phyloP scores from a whole-genome alignment of 2,329 filamentous ascomycete species.

The Sphaerulina populicola region DNA sequence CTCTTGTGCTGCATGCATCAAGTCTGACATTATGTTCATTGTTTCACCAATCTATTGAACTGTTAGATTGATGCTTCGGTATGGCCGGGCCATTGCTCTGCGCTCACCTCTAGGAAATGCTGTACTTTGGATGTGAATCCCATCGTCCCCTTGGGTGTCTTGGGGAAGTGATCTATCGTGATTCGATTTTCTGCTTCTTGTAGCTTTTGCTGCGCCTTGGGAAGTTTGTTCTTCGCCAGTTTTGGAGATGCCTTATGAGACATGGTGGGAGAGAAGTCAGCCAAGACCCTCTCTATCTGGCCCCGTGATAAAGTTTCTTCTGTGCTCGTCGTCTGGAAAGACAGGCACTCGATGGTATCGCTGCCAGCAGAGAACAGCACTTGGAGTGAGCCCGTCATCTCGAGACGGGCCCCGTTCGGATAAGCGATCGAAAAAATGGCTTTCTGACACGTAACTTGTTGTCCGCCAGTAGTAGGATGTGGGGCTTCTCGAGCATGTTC shows the following conservation, averaged over 20 bases:
- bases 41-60: conserved; percentile 52
- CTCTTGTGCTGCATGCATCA: conserved; percentile 51
- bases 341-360: conserved; percentile 74
- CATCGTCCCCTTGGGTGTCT: conserved; percentile 42
- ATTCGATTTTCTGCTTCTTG: conserved; percentile 41
- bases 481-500: conserved; percentile 56
- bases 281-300: conserved; percentile 43
- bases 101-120: conserved; percentile 53
- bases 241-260: conserved; percentile 40
- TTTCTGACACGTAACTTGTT: conserved; percentile 66
- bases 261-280: conserved; percentile 45
- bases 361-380: conserved; percentile 65
- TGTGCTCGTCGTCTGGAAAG: conserved; percentile 67
- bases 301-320: conserved; percentile 76
- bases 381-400: conserved; percentile 56
- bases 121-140: conserved; percentile 51
- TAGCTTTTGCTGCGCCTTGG: conserved; percentile 31
- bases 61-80: conserved; percentile 13
- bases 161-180: conserved; percentile 40
- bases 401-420: conserved; percentile 58
- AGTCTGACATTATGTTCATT: conserved; percentile 54
- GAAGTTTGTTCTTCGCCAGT: conserved; percentile 47
- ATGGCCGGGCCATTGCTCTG: background rate
- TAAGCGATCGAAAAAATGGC: conserved; percentile 87
- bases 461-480: conserved; percentile 52